Evolutionary conservation across 2,329 filamentous ascomycete genomes (phyloP).

Genomic region (Colletotrichum spinosum): DNA sequence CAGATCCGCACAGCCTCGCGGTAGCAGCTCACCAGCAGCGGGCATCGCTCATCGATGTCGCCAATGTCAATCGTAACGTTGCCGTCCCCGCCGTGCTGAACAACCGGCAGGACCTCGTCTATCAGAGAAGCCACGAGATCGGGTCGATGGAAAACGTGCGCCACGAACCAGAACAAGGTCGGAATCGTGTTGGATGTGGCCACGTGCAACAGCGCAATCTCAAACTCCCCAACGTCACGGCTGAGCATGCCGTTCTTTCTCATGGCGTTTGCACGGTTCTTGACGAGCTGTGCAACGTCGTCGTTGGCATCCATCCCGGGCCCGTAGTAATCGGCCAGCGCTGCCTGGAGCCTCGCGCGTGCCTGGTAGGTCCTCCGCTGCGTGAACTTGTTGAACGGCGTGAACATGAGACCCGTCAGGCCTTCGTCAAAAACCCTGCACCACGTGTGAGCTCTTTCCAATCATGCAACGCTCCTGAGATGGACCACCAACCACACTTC

Average conservation of each 20-base stretch:
- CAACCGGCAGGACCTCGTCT: slow-evolving; percentile 40
- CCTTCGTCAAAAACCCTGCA: slow-evolving; percentile 17
- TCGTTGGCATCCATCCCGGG: slow-evolving; percentile 42
- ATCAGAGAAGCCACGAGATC: slow-evolving; percentile 43
- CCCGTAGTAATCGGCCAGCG: slow-evolving; percentile 47
- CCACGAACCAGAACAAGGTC: slow-evolving; percentile 51
- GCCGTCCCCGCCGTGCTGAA: slow-evolving; percentile 15
- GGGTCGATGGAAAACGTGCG: slow-evolving; percentile 44
- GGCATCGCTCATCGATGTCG: slow-evolving; percentile 51
- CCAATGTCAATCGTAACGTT: slow-evolving; percentile 49
- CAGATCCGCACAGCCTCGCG: slow-evolving; percentile 57
- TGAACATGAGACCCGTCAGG: slow-evolving; percentile 38
- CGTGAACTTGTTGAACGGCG: slow-evolving; percentile 42
- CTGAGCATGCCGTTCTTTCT: slow-evolving; percentile 45
- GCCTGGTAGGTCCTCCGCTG: slow-evolving; percentile 46
- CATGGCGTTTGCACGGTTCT: slow-evolving; percentile 43
- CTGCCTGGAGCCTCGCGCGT: slow-evolving; percentile 41
- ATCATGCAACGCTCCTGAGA: neutral
- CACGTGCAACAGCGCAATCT: slow-evolving; percentile 45
- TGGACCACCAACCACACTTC: slow-evolving; percentile 45
- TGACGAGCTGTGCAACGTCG: slow-evolving; percentile 43
- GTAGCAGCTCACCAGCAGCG: slow-evolving; percentile 57
- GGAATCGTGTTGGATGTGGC: slow-evolving; percentile 51
- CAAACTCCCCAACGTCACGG: slow-evolving; percentile 44
- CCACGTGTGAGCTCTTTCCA: neutral